phyloP scores from a whole-genome alignment of 441 rosid species.

The Pelargonium myrrhifolium region DNA sequence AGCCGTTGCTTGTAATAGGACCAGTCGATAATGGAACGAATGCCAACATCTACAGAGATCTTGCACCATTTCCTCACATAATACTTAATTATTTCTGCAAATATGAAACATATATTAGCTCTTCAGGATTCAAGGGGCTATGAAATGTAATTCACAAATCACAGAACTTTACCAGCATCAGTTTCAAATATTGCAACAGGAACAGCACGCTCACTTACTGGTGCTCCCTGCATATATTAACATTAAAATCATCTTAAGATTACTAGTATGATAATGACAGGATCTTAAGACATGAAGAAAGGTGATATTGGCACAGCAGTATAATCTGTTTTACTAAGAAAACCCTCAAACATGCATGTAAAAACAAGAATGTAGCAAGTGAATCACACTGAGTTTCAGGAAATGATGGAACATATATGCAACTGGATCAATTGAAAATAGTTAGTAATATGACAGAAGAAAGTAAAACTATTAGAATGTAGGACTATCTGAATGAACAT shows the following conservation, averaged over 20 bases:
- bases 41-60: slow-evolving; percentile 59
- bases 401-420: neutral
- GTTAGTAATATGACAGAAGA: neutral
- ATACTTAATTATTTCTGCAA: slow-evolving; percentile 64
- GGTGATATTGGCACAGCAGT: neutral
- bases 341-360: neutral
- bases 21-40: slow-evolving; percentile 92
- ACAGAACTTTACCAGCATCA: slow-evolving; percentile 48
- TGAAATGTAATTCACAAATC: slow-evolving; percentile 19
- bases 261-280: neutral
- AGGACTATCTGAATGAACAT: neutral
- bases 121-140: slow-evolving; percentile 20
- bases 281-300: neutral
- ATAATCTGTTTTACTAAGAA: neutral
- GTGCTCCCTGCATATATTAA: slow-evolving; percentile 69
- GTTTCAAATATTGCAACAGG: slow-evolving; percentile 98
- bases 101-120: slow-evolving; percentile 19
- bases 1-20: slow-evolving; percentile 92
- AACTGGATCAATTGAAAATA: neutral
- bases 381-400: neutral
- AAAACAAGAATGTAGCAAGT: neutral
- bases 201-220: slow-evolving; percentile 98
- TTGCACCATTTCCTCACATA: slow-evolving; percentile 94
- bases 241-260: slow-evolving; percentile 17
- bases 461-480: neutral